phyloP scores from a whole-genome alignment of 2,329 filamentous ascomycete species.

The Hyphodiscus sp. region DNA sequence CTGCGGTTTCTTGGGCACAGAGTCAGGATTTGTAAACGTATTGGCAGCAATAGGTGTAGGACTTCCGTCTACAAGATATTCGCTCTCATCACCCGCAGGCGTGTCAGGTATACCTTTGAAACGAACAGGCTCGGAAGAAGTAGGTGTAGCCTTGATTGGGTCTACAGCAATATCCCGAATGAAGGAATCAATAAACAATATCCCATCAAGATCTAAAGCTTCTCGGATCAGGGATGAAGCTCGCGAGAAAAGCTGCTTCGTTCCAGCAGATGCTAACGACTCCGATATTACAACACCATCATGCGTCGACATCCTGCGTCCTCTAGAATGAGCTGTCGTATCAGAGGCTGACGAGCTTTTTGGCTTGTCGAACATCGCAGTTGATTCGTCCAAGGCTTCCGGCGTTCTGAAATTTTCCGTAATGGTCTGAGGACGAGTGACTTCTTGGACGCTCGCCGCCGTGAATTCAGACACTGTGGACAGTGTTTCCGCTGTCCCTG shows the following conservation, averaged over 20 bases:
- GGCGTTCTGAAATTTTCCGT: background rate
- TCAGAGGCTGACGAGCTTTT: background rate
- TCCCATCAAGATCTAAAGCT: constrained; percentile 16
- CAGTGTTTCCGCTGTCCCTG: background rate
- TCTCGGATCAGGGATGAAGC: constrained; percentile 19
- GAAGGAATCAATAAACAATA: constrained; percentile 18
- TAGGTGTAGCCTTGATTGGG: background rate
- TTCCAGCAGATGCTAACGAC: constrained; percentile 1
- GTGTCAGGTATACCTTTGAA: background rate
- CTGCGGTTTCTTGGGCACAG: background rate
- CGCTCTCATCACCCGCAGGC: background rate
- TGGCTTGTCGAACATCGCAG: background rate
- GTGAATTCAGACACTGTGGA: background rate
- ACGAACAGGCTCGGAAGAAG: background rate
- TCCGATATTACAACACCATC: background rate
- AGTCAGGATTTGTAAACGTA: background rate
- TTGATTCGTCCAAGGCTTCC: background rate
- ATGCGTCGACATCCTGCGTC: background rate
- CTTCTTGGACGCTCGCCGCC: background rate
- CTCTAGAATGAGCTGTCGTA: background rate
- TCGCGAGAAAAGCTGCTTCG: constrained; percentile 13
- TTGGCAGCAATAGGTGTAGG: background rate
- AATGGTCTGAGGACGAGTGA: background rate
- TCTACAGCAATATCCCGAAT: constrained; percentile 8
- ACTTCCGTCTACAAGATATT: background rate